phyloP scores from a whole-genome alignment of 257 asterid genomes.

The Solanum paucissectum region DNA sequence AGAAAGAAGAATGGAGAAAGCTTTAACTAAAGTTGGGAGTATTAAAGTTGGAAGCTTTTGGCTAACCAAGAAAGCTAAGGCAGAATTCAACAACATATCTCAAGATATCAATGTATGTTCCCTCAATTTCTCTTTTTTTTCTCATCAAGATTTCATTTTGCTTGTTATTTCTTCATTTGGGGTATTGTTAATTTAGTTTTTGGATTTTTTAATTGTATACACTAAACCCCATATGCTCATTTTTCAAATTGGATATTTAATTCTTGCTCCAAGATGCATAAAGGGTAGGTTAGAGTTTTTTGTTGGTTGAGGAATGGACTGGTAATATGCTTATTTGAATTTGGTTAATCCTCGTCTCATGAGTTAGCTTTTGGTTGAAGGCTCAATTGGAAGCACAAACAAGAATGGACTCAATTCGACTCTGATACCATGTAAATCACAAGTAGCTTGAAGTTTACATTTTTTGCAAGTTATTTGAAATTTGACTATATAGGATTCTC shows the following conservation, averaged over 20 bases:
- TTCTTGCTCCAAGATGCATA: background rate
- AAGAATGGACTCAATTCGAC: background rate
- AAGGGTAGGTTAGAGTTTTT: background rate
- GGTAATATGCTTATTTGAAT: background rate
- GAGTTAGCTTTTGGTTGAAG: background rate
- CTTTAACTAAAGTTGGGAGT: constrained; percentile 51
- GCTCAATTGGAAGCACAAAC: background rate
- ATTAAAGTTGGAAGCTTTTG: constrained; percentile 65
- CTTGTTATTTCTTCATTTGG: background rate
- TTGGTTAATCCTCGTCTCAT: background rate
- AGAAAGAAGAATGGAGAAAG: constrained; percentile 42
- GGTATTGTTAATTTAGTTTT: background rate
- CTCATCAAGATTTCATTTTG: background rate
- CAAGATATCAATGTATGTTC: constrained; percentile 48
- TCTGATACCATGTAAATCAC: background rate
- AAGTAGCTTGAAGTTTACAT: background rate
- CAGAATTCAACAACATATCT: constrained; percentile 49
- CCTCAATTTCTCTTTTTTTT: background rate
- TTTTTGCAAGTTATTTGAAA: background rate
- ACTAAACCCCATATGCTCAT: background rate
- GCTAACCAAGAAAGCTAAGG: constrained; percentile 69
- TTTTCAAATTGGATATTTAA: background rate
- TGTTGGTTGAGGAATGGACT: background rate
- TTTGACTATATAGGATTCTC: background rate
- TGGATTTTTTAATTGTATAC: background rate